Conservation (phyloP, 345 rosid genomes). For the Hevea brasiliensis region DNA sequence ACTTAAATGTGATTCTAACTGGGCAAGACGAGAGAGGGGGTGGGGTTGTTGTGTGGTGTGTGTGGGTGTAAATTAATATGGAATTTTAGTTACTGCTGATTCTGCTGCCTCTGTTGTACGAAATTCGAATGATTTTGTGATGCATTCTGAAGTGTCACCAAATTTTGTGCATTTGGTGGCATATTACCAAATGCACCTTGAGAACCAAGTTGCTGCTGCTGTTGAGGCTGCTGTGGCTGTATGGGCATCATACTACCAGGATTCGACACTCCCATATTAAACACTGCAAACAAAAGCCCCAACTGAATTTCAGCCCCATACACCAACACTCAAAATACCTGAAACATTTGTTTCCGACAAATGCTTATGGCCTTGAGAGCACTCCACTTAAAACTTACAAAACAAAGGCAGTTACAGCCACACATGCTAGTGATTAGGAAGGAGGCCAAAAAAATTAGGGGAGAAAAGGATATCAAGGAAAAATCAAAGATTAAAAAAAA, state of each 20-base stretch:
- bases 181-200: slow-evolving; percentile 63
- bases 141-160: slow-evolving; percentile 65
- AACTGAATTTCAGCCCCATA: slow-evolving; percentile 3
- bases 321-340: background rate
- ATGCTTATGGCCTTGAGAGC: background rate
- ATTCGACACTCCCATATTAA: slow-evolving; percentile 65
- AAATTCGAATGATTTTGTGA: slow-evolving; percentile 59
- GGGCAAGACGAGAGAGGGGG: background rate
- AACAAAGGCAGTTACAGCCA: background rate
- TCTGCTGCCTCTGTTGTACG: slow-evolving; percentile 73
- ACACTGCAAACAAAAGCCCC: slow-evolving; percentile 55
- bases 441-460: background rate
- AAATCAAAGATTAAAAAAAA: background rate
- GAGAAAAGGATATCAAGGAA: background rate
- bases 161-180: slow-evolving; percentile 62
- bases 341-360: background rate
- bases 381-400: background rate
- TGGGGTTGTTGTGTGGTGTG: background rate
- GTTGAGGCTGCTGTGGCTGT: slow-evolving; percentile 48
- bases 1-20: background rate
- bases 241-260: slow-evolving; percentile 66
- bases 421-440: background rate
- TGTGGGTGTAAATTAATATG: background rate
- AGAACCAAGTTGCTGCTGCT: slow-evolving; percentile 57
- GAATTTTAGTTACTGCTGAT: slow-evolving; percentile 50